Evolutionary conservation across 805 yeast species (phyloP).

Genomic region (Blastobotrys terrestris): DNA sequence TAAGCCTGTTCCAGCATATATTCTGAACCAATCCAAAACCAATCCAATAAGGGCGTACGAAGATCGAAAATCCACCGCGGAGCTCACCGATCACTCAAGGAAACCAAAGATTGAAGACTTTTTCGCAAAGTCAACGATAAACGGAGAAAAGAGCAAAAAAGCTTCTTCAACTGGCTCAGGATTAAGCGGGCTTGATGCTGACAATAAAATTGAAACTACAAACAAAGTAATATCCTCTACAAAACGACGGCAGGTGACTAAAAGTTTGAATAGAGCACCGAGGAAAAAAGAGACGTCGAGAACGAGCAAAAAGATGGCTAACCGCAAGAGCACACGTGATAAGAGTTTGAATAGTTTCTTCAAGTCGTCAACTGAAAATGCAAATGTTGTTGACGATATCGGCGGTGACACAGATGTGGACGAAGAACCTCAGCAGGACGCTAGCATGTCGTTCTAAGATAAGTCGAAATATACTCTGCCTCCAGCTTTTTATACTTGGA

Average conservation of each 20-base stretch:
- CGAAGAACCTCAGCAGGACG: neutral
- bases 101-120: neutral
- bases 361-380: neutral
- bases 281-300: neutral
- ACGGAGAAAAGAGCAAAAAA: neutral
- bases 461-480: neutral
- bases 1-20: neutral
- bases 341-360: neutral
- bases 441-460: neutral
- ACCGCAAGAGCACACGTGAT: neutral
- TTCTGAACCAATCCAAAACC: slow-evolving; percentile 1
- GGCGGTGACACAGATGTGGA: neutral
- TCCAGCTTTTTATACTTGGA: neutral
- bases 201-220: neutral
- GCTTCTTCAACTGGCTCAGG: neutral
- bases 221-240: neutral
- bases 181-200: neutral
- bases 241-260: neutral
- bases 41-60: neutral
- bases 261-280: neutral
- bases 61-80: neutral
- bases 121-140: neutral
- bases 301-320: neutral
- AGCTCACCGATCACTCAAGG: neutral
- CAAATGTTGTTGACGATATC: neutral